Percentiles rank a stretch among this genome's conserved stretches.
Conservation (phyloP, 2,329 filamentous ascomycete genomes). For the Emmonsiellopsis sp. region DNA sequence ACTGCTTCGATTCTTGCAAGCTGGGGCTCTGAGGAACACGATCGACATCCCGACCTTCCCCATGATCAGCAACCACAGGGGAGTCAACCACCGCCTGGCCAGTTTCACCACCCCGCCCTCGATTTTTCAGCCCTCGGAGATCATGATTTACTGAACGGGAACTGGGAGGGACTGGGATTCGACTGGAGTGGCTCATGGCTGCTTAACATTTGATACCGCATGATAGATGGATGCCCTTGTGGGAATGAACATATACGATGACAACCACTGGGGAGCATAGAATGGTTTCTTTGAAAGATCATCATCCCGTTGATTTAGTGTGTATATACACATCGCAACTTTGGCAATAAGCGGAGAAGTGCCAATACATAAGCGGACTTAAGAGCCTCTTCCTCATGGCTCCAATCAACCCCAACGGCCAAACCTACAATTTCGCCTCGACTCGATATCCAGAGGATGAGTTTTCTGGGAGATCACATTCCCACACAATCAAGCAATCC, state of each 20-base stretch:
- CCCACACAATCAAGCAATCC: conserved; percentile 25
- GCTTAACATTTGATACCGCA: background rate
- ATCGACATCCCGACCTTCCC: background rate
- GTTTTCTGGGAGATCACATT: conserved; percentile 7
- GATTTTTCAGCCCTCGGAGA: too few species aligned
- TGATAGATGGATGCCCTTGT: too few species aligned
- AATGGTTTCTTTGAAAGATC: too few species aligned
- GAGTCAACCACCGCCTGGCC: background rate
- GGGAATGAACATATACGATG: too few species aligned
- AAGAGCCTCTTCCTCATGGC: too few species aligned
- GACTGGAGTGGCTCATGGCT: background rate
- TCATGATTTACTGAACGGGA: background rate
- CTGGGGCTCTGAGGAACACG: background rate
- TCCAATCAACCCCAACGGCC: too few species aligned
- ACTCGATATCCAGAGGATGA: background rate
- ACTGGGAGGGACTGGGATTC: background rate
- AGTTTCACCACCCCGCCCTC: background rate
- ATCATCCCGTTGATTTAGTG: too few species aligned
- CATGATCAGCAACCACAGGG: background rate
- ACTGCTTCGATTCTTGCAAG: background rate
- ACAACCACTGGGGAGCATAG: too few species aligned
- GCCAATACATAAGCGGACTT: too few species aligned
- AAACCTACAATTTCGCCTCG: too few species aligned
- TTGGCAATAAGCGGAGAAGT: too few species aligned
- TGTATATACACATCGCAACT: too few species aligned